Conservation (phyloP, 257 asterid species). For the Nicotiana sylvestris region DNA sequence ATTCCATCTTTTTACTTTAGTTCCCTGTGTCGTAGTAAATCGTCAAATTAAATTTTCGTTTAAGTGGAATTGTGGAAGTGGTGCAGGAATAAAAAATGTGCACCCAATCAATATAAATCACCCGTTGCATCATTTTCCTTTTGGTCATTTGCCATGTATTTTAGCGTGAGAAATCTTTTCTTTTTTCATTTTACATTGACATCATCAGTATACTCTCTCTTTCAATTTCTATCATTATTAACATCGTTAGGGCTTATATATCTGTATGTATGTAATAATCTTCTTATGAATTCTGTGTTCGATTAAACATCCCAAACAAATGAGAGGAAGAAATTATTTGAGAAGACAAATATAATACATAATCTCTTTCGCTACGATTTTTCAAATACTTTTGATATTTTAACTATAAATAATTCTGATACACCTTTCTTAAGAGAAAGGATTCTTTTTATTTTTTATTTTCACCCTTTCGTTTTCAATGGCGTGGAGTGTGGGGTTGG, state of each 20-base stretch:
- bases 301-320: too few species aligned
- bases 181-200: background rate
- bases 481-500: conserved; percentile 11
- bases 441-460: background rate
- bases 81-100: too few species aligned
- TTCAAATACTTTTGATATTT: background rate
- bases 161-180: background rate
- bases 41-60: too few species aligned
- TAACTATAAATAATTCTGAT: background rate
- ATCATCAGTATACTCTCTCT: background rate
- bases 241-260: too few species aligned
- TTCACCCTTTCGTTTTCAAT: background rate
- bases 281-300: too few species aligned
- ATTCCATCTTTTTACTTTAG: too few species aligned
- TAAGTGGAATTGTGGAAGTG: too few species aligned
- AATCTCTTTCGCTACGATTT: background rate
- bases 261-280: too few species aligned
- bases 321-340: background rate
- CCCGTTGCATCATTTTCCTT: background rate
- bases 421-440: background rate
- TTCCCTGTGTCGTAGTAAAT: too few species aligned
- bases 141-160: background rate
- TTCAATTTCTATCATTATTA: too few species aligned
- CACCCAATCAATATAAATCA: too few species aligned
- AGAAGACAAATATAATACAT: background rate